Conservation (phyloP, 2,329 filamentous ascomycete genomes). For the Berkeleyomyces basicola region DNA sequence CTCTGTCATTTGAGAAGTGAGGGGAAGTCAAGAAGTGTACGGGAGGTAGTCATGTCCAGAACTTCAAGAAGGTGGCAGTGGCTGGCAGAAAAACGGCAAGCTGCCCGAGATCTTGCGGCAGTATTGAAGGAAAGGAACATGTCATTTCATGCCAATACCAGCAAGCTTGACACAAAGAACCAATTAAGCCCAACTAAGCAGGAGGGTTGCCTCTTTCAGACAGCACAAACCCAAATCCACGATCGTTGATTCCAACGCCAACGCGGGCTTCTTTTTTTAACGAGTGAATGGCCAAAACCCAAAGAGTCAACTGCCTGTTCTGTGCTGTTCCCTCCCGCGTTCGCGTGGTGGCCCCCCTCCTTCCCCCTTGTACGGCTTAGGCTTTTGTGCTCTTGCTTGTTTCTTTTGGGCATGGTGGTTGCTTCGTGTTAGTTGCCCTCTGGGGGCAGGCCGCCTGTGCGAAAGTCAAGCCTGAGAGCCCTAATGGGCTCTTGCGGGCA, state of each 20-base stretch:
- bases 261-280: neutral
- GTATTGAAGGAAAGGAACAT: too few relatives aligned
- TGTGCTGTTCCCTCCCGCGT: neutral
- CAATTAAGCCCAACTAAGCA: constrained; percentile 9
- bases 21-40: too few relatives aligned
- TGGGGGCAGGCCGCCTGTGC: constrained; percentile 6
- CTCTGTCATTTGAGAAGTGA: neutral
- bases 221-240: neutral
- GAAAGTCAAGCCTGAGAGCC: neutral
- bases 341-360: neutral
- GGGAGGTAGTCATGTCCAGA: neutral
- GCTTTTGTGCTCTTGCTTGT: neutral
- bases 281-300: neutral
- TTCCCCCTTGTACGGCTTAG: neutral
- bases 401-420: neutral
- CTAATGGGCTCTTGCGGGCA: neutral
- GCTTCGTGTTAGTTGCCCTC: constrained; percentile 9
- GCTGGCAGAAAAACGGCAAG: neutral
- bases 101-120: too few relatives aligned
- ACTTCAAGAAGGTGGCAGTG: neutral
- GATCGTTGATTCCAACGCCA: neutral
- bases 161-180: constrained; percentile 7
- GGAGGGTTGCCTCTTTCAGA: constrained; percentile 1
- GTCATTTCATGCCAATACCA: too few relatives aligned
- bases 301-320: neutral